A percentile compares a stretch with the other conserved stretches of the same genome.
phyloP scores from a whole-genome alignment of 129 eudicot genomes.

The Mikania micrantha region DNA sequence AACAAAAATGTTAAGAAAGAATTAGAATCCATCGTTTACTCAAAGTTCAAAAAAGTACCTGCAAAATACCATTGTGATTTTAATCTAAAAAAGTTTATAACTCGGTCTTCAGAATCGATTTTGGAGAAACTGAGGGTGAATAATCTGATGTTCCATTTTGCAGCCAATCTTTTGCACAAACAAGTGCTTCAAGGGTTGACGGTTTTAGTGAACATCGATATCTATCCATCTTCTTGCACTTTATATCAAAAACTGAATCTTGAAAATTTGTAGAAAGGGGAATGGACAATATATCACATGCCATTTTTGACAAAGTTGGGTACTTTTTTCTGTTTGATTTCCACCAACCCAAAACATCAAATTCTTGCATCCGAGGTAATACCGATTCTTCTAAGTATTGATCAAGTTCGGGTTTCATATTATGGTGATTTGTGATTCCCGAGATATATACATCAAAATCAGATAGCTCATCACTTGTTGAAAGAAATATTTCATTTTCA shows the following conservation, averaged over 20 bases:
- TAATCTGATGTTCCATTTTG: constrained; percentile 29
- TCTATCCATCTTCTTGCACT: constrained; percentile 53
- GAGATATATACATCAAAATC: constrained; percentile 63
- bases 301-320: constrained; percentile 77
- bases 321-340: constrained; percentile 43
- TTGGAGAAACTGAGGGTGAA: constrained; percentile 10
- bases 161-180: constrained; percentile 92
- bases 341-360: constrained; percentile 95
- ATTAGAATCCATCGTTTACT: constrained; percentile 1
- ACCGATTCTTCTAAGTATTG: constrained; percentile 70
- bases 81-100: constrained; percentile 13
- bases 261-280: constrained; percentile 53
- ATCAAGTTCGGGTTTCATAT: constrained; percentile 58
- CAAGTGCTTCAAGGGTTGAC: constrained; percentile 50
- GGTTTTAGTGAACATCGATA: constrained; percentile 49
- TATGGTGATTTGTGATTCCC: constrained; percentile 33
- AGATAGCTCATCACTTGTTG: constrained; percentile 28
- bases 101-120: constrained; percentile 30
- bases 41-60: background rate
- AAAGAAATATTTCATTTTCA: constrained; percentile 27
- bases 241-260: constrained; percentile 62
- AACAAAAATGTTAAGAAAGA: constrained; percentile 3
- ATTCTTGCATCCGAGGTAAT: constrained; percentile 50
- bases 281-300: constrained; percentile 62
- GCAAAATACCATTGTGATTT: background rate